These are phyloP conservation scores for Sanghuangporus baumii DNA, from an alignment of 1,284 basidiomycete species.

Conservation along the genomic window DNA sequence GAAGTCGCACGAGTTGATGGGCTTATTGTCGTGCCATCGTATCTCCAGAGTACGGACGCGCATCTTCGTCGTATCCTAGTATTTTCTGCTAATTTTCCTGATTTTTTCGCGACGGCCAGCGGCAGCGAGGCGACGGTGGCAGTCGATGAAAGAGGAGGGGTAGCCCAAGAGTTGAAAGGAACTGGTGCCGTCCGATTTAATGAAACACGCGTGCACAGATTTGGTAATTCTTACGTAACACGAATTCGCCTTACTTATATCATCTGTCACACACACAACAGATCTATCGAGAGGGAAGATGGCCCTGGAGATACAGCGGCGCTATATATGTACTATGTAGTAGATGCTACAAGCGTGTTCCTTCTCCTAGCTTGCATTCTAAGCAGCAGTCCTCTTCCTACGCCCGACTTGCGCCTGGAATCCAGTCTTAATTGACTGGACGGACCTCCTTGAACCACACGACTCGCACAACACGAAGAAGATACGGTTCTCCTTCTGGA, in stretches of 20 bases:
- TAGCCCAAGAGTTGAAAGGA: background rate
- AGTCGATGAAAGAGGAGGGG: background rate
- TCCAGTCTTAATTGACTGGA: conserved; percentile 96
- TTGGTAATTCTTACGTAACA: background rate
- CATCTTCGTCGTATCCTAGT: conserved; percentile 38
- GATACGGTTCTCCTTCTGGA: conserved; percentile 97
- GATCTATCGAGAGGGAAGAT: background rate
- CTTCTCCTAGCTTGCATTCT: background rate
- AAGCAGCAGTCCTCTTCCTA: conserved; percentile 52
- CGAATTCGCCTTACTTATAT: no score
- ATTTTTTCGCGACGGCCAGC: background rate
- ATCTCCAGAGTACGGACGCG: conserved; percentile 84
- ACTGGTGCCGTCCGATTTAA: background rate
- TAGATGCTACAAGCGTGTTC: background rate
- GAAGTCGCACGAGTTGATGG: conserved; percentile 93
- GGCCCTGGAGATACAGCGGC: background rate
- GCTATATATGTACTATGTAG: background rate
- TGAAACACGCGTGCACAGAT: conserved; percentile 8
- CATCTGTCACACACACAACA: no score
- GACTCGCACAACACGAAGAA: conserved; percentile 99
- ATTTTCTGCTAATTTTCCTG: background rate
- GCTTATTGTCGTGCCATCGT: conserved; percentile 92
- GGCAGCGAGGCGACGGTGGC: conserved; percentile 1
- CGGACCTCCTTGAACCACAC: conserved; percentile 88
- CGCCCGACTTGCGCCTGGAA: conserved; percentile 97